phyloP scores from a whole-genome alignment of 2,329 filamentous ascomycete species.

The Cytospora paraplurivora region DNA sequence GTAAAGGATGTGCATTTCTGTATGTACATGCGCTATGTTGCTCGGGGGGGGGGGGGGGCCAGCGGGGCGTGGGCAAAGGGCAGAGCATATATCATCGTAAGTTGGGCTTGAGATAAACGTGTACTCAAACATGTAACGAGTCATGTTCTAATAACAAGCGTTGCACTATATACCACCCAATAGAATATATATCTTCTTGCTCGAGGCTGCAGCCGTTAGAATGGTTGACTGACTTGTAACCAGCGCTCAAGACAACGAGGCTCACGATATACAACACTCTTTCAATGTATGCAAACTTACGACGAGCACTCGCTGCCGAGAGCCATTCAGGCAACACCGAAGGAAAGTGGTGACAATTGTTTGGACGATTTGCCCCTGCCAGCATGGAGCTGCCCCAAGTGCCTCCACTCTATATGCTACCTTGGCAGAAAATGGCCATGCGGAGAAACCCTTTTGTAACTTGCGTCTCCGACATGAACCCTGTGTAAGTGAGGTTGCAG shows the following conservation, averaged over 20 bases:
- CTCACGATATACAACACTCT: too few species aligned
- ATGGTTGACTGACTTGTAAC: too few species aligned
- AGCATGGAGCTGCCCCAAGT: background rate
- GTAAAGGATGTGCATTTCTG: background rate
- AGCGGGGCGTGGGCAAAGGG: too few species aligned
- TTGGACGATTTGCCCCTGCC: background rate
- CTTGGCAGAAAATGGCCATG: background rate
- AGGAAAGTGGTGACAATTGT: too few species aligned
- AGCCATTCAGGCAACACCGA: too few species aligned
- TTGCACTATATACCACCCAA: constrained; percentile 10
- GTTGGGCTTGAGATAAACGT: background rate
- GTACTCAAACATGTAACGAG: background rate
- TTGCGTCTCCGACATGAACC: background rate
- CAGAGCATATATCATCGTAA: too few species aligned
- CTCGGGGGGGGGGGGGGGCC: too few species aligned
- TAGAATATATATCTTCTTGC: background rate
- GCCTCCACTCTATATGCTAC: background rate
- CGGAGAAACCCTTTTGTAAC: constrained; percentile 12
- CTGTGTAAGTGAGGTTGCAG: background rate
- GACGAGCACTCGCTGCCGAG: too few species aligned
- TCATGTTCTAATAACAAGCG: constrained; percentile 5
- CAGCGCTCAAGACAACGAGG: too few species aligned
- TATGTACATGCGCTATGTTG: too few species aligned
- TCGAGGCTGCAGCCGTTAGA: too few species aligned
- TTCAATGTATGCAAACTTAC: too few species aligned